Base-by-base conservation (phyloP, 2,329 filamentous ascomycete genomes). In the Sporothrix pallida region DNA sequence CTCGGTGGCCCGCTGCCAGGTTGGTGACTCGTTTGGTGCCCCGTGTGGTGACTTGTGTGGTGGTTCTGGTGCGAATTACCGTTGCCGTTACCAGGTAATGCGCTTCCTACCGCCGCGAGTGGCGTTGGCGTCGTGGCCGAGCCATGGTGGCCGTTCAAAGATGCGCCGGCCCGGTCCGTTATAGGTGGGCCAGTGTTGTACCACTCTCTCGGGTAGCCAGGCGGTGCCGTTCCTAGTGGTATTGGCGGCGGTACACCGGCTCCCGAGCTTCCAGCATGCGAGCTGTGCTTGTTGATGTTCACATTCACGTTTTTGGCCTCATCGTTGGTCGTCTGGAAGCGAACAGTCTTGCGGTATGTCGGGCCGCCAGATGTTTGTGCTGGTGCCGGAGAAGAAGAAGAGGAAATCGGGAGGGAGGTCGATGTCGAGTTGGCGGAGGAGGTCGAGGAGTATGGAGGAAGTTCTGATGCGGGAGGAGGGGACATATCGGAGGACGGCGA, bases 291-390 rank as follows among this genome's bases (percentile, higher is more conserved):
- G 44, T 58, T 77, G 71, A 58, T 68, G 37, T 58, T 72, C 31
- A 37, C 31, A 37, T 37, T 37, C 4, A 37, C 4, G 42, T 17
- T 37, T 15, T 60, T 69, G 5, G 50, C 9, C 44, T n/a, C 48
- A 58, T 73, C 71, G 6, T 63, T 68, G 67, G 23, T 37, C 31
- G 73, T 71, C 60, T 75, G 74, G 58, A 77, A 77, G 65, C 76
- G 76, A 20, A 77, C 76, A 13, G 74, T 77, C 70, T 77, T 77
- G n/a, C 72, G 72, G n/a, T 74, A 70, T 3, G 68, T 46, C 7
- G 75, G 65, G 2, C 69, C 56, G 2, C 31, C 31, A 37, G 68
- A 4, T 15, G 63, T 20, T 20, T 54, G 31, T 26, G 58, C 17
- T 26, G 44, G 52, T 20, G 46, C 9, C 17, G 20, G 54, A 13